Evolutionary conservation across 257 asterid species (phyloP), one percentile per base, ranked within the genome.

Genomic region (Nicotiana tomentosiformis): DNA sequence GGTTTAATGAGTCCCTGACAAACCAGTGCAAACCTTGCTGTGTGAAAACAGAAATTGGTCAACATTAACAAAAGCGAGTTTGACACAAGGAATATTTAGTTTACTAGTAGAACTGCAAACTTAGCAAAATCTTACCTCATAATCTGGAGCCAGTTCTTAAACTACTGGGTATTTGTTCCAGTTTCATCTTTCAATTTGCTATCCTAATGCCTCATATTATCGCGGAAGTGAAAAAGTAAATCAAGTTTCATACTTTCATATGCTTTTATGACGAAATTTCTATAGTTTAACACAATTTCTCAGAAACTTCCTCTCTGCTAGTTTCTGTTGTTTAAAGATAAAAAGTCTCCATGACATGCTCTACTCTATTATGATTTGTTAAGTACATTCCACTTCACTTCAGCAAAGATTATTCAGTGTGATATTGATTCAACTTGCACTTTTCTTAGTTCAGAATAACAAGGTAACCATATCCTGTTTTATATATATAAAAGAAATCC

Each of bases 401-500:
- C 61, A 49, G 62, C 26, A 74, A 43, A 49, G 26, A 74, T 49
- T 74, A 26, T 74, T 49, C 39, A 7, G 2, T 49, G 80, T 23
- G 23, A 74, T 49, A 74, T 49, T 46, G 43, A 49, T 26, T 30
- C 39, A 46, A 15, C 43, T 72, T 26, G 39, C 80, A 49, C 61
- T 49, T 74, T 32, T 20, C 78, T 14, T 49, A 49, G 79, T 74
- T 74, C 79, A 26, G 16, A 74, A 74, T 23, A 46, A 49, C 35
- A 26, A 23, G 49, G 8, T 14, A 74, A 26, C 26, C 26, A 49
- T 20, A 74, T 49, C 80, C 43, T 65, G 26, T 49, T 74, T n/a
- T 46, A 74, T 37, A 49, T 49, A 37, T 26, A 61, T 43, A 55
- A 83, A 57, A 87, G 30, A 74, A 74, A 74, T 20, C 61, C 39